These are phyloP conservation scores for Fusarium sp. DNA, from an alignment of 2,329 filamentous ascomycete genomes.

Conservation along the genomic window DNA sequence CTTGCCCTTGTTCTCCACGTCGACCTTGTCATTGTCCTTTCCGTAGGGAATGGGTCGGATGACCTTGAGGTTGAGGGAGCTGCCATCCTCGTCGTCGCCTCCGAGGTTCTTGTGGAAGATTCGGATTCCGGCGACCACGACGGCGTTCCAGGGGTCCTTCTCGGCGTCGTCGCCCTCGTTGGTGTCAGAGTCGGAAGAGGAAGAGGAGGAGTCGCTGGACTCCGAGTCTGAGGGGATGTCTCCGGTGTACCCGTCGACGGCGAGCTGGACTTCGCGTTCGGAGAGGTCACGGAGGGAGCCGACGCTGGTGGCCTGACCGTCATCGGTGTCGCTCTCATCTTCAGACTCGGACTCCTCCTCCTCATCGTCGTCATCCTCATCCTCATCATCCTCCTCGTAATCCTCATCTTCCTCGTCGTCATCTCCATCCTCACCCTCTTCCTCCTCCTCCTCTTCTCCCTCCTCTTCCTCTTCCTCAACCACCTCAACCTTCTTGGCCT, in stretches of 20 bases:
- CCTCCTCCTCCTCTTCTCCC: not conserved
- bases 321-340: conserved; percentile 36
- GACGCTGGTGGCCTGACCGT: conserved; percentile 46
- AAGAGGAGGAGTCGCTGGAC: conserved; percentile 32
- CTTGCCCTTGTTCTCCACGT: conserved; percentile 37
- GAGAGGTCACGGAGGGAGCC: conserved; percentile 55
- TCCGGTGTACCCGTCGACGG: conserved; percentile 37
- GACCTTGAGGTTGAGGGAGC: conserved; percentile 55
- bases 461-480: not conserved
- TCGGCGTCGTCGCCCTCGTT: conserved; percentile 64
- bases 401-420: conserved; percentile 1
- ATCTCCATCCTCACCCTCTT: not conserved
- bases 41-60: conserved; percentile 54
- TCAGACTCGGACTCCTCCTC: conserved; percentile 33
- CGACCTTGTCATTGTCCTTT: conserved; percentile 37
- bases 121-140: conserved; percentile 71
- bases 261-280: conserved; percentile 54
- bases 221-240: conserved; percentile 12
- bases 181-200: not conserved
- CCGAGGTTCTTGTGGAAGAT: conserved; percentile 66
- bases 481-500: too few species aligned
- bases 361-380: conserved; percentile 16
- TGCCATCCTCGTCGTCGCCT: conserved; percentile 46
- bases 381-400: conserved; percentile 27
- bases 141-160: conserved; percentile 72